Conservation (phyloP, 2,329 filamentous ascomycete genomes). For the Fusarium agapanthi region DNA sequence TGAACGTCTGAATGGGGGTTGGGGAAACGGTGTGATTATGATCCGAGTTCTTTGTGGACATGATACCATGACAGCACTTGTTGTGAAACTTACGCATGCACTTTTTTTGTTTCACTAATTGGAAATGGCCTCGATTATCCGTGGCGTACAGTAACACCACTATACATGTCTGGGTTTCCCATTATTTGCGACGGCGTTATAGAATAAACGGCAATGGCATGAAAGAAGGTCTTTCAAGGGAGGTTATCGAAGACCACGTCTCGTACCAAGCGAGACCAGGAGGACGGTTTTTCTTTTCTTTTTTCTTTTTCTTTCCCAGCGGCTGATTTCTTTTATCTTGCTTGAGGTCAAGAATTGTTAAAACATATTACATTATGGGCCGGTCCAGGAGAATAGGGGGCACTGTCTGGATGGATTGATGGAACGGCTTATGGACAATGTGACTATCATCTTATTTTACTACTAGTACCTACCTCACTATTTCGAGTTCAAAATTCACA, state of each 20-base stretch:
- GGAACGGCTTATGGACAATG: slow-evolving; percentile 31
- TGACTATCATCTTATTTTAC: slow-evolving; percentile 25
- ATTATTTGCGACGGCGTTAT: slow-evolving; percentile 41
- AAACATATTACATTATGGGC: slow-evolving; percentile 19
- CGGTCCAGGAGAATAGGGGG: slow-evolving; percentile 28
- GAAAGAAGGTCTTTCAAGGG: slow-evolving; percentile 20
- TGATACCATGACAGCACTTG: slow-evolving; percentile 50
- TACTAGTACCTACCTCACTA: slow-evolving; percentile 7
- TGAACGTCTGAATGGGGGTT: slow-evolving; percentile 54
- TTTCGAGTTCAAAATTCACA: not conserved
- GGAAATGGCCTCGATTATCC: slow-evolving; percentile 16
- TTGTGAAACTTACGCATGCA: slow-evolving; percentile 33
- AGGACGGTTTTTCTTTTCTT: slow-evolving; percentile 4
- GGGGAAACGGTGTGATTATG: slow-evolving; percentile 10
- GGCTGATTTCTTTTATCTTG: slow-evolving; percentile 25
- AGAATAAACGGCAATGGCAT: slow-evolving; percentile 38
- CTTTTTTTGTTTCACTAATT: slow-evolving; percentile 17
- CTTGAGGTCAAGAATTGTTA: slow-evolving; percentile 25
- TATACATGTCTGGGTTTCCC: slow-evolving; percentile 21
- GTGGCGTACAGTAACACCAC: slow-evolving; percentile 32
- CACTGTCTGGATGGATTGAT: slow-evolving; percentile 17
- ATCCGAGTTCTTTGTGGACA: slow-evolving; percentile 42
- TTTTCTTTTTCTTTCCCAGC: too few relatives aligned
- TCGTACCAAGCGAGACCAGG: slow-evolving; percentile 5
- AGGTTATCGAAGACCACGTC: slow-evolving; percentile 14